A percentile compares a stretch with the other conserved stretches of the same genome.
Conservation (phyloP, 352 stramenopile species). For the Globisporangium alternatum region DNA sequence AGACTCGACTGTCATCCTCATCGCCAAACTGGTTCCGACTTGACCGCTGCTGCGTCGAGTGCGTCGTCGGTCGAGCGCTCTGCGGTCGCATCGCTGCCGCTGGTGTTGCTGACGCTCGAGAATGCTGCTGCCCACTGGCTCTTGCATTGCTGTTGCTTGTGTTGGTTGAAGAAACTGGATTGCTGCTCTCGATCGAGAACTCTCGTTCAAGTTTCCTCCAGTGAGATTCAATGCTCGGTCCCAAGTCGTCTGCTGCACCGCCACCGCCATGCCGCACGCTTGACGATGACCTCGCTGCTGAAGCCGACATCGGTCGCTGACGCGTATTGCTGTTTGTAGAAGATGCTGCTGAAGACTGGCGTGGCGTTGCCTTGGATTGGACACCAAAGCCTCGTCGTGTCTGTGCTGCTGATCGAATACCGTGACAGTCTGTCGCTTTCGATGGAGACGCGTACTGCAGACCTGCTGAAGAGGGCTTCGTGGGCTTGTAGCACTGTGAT, state of each 20-base stretch:
- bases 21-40: background rate
- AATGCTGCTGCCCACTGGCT: background rate
- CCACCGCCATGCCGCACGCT: background rate
- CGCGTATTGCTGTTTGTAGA: slow-evolving; percentile 1
- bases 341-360: slow-evolving; percentile 18
- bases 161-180: background rate
- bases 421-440: slow-evolving; percentile 9
- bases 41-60: background rate
- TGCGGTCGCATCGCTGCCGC: slow-evolving; percentile 26
- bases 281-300: slow-evolving; percentile 7
- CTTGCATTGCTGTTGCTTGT: background rate
- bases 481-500: slow-evolving; percentile 58
- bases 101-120: slow-evolving; percentile 11
- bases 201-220: slow-evolving; percentile 41
- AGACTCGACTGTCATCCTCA: background rate
- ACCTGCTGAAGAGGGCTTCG: slow-evolving; percentile 37
- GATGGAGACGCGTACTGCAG: slow-evolving; percentile 32
- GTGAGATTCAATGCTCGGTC: slow-evolving; percentile 32
- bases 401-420: background rate
- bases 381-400: background rate
- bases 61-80: slow-evolving; percentile 29
- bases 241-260: background rate
- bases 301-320: slow-evolving; percentile 31
- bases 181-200: slow-evolving; percentile 22
- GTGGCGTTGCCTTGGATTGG: background rate